Conservation (phyloP, 2,329 filamentous ascomycete species). For the Talaromyces sp. region DNA sequence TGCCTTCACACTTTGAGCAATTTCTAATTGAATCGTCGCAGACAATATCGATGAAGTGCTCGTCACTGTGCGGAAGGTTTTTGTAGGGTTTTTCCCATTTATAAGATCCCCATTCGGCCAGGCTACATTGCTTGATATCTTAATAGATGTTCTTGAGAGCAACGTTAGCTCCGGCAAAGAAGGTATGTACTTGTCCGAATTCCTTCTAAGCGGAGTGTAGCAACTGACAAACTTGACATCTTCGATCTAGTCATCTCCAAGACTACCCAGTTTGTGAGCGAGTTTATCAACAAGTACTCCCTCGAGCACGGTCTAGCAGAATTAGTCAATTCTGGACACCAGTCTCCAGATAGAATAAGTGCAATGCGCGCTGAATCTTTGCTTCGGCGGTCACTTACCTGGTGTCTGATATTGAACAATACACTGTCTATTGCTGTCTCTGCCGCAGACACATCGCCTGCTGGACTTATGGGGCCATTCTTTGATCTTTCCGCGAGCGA, state of each 20-base stretch:
- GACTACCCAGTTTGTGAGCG: constrained; percentile 28
- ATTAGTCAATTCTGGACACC: constrained; percentile 7
- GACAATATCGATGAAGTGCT: constrained; percentile 18
- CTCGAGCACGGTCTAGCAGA: constrained; percentile 10
- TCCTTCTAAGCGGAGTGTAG: not conserved
- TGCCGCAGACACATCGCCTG: constrained; percentile 6
- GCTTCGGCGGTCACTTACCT: constrained; percentile 34
- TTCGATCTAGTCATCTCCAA: constrained; percentile 12
- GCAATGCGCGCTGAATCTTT: constrained; percentile 33
- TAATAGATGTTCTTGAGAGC: constrained; percentile 37
- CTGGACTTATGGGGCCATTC: constrained; percentile 22
- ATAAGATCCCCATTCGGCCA: constrained; percentile 36
- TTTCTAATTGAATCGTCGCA: not conserved
- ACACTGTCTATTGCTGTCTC: constrained; percentile 15
- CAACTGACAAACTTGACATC: not conserved
- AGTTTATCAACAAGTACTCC: constrained; percentile 10
- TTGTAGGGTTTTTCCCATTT: constrained; percentile 27
- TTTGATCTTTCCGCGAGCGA: constrained; percentile 30
- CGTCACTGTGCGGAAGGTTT: constrained; percentile 25
- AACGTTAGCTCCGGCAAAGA: constrained; percentile 29
- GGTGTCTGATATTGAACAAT: constrained; percentile 27
- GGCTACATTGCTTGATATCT: constrained; percentile 35
- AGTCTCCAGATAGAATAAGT: not conserved
- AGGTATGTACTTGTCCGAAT: constrained; percentile 23
- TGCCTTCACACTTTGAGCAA: not conserved